Base-by-base conservation (phyloP, 2,329 filamentous ascomycete species). In the Penicillium digitatum region DNA sequence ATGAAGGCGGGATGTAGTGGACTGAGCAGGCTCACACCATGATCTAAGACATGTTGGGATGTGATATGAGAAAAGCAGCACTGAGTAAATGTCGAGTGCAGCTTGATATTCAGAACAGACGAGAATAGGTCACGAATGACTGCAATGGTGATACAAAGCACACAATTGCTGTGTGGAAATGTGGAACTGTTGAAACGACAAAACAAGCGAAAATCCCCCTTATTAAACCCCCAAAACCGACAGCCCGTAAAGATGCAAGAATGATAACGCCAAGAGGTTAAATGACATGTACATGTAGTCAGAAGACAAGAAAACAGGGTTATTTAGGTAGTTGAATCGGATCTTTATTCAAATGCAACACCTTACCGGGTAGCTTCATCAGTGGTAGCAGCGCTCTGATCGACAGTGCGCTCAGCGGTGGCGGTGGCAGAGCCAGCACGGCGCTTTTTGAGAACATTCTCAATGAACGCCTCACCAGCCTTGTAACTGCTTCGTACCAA, bases 391-490 rank as follows among this genome's bases (percentile, higher is more conserved):
- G 65, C 42, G 31, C 62, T 63, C 55, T 68, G 62, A 11, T 68
- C 65, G 24, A 59, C 57, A 18, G 65, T 64, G 24, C 63, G 61
- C 32, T 69, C 69, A 4, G 66, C 60, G 29, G 63, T 59, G 20
- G 66, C 60, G 29, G 63, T 59, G 20, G 63, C 66, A 46, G 67
- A 63, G 20, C 62, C 66, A 20, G 64, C 60, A 26, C 70, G 69
- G 56, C 90, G 81, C 83, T 95, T 95, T 76, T 90, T 89, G 57
- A 99, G 78, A 20, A 99, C 93, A 66, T 99, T 99, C 81, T 99
- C 94, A 65, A 99, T 99, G 71, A 99, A 99, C 1, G 91, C 90
- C 78, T 99, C 94, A 35, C 94, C 94, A 2, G 94, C 94, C 80
- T 99, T 99, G 79, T 99, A 99, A 44, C 89, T 95, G 63, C 91